A percentile compares a stretch with the other conserved stretches of the same genome.
Evolutionary conservation across 176 grass and related monocot species (phyloP).

Genomic region (bread wheat (Triticum aestivum)): IWGSC_CS_RefSeq_v2.1 NC_057814.1:223248965-223249464

Average conservation of each 20-base stretch:
- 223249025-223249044: too few species aligned
- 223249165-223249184: not conserved
- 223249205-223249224: constrained; percentile 18
- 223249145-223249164: not conserved
- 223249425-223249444: too few species aligned
- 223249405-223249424: too few species aligned
- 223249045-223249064: too few species aligned
- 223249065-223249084: too few species aligned
- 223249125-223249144: not conserved
- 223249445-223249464: too few species aligned
- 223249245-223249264: not conserved
- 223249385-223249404: not conserved
- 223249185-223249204: constrained; percentile 10
- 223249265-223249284: not conserved
- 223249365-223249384: not conserved
- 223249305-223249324: not conserved
- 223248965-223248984: too few species aligned
- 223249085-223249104: too few species aligned
- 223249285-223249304: not conserved
- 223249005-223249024: too few species aligned
- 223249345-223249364: constrained; percentile 8
- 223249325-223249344: constrained; percentile 15
- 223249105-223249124: not conserved
- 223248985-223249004: too few species aligned
- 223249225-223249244: not conserved